Evolutionary conservation across 768 basidiomycete species (phyloP).

Genomic region (Collybiopsis luxurians): DNA sequence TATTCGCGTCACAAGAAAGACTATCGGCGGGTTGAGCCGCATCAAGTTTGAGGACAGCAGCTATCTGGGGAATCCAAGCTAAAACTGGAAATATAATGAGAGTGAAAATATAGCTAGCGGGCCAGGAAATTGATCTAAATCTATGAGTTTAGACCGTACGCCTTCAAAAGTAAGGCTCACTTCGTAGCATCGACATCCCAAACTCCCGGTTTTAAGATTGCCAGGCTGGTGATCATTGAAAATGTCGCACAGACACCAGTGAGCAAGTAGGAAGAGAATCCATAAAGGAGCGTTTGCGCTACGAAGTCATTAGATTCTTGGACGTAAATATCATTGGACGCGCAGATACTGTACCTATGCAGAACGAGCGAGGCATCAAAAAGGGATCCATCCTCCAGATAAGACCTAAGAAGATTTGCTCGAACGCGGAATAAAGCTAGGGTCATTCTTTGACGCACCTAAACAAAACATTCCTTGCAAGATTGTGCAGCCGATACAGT

Average conservation of each 20-base stretch:
- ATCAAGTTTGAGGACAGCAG: constrained; percentile 39
- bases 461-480: constrained; percentile 59
- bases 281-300: constrained; percentile 46
- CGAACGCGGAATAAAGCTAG: constrained; percentile 1
- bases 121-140: constrained; percentile 49
- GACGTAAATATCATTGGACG: not conserved
- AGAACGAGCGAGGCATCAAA: constrained; percentile 57
- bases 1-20: constrained; percentile 58
- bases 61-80: constrained; percentile 40
- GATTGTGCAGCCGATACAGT: constrained; percentile 47
- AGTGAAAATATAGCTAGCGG: constrained; percentile 38
- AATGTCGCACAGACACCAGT: constrained; percentile 43
- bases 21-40: constrained; percentile 47
- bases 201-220: constrained; percentile 39
- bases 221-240: constrained; percentile 39
- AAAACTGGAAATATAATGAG: constrained; percentile 47
- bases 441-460: constrained; percentile 32
- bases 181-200: constrained; percentile 31
- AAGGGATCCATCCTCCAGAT: constrained; percentile 62
- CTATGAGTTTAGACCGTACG: not conserved
- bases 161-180: constrained; percentile 21
- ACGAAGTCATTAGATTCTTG: not conserved
- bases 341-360: constrained; percentile 42
- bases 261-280: constrained; percentile 39
- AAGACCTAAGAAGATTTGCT: constrained; percentile 44